Evolutionary conservation across 169 alveolate species (phyloP).

Genomic region (Theileria equi): DNA sequence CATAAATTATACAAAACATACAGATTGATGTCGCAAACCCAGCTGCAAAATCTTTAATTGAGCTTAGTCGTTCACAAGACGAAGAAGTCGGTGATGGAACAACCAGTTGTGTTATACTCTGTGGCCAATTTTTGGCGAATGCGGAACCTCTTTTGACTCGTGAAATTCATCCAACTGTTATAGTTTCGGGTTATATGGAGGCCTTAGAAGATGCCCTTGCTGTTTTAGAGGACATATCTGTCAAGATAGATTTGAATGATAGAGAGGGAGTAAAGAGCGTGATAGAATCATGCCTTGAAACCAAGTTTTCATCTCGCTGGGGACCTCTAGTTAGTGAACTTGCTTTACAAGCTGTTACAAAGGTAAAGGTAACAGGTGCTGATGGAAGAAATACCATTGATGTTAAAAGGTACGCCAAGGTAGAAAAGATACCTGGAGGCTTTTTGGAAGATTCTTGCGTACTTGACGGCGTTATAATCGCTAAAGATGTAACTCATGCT

Average conservation of each 20-base stretch:
- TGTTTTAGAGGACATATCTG: constrained; percentile 86
- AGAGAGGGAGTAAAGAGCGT: constrained; percentile 80
- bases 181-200: constrained; percentile 91
- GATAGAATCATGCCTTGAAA: constrained; percentile 78
- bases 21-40: constrained; percentile 97
- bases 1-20: neutral
- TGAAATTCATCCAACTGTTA: constrained; percentile 94
- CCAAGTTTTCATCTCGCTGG: constrained; percentile 82
- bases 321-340: constrained; percentile 88
- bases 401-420: constrained; percentile 94
- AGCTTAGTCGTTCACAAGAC: constrained; percentile 94
- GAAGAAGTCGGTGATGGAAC: constrained; percentile 99
- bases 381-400: constrained; percentile 88
- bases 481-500: constrained; percentile 98
- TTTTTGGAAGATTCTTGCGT: constrained; percentile 92
- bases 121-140: constrained; percentile 94
- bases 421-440: constrained; percentile 99
- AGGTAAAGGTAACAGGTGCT: constrained; percentile 78
- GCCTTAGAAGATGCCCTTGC: constrained; percentile 88
- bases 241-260: constrained; percentile 82
- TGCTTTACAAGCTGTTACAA: constrained; percentile 91
- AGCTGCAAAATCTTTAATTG: constrained; percentile 97
- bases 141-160: constrained; percentile 91
- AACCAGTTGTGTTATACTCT: constrained; percentile 94
- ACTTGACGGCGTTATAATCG: constrained; percentile 95